Base-by-base conservation (phyloP, 257 asterid genomes). In the Penstemon davidsonii region DNA sequence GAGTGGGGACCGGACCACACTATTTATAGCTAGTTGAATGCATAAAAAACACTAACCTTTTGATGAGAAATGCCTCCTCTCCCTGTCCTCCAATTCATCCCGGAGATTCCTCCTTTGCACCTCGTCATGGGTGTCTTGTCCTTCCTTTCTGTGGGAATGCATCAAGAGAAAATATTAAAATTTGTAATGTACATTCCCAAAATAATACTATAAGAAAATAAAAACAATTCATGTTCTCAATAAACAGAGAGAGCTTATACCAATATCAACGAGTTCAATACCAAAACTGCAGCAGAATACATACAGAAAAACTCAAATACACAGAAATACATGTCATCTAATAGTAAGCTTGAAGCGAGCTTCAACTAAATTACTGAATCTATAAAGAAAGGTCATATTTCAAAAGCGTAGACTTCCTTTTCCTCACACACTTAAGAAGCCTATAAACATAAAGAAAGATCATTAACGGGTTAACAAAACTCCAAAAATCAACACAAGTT, bases 101-200 rank as follows among this genome's bases (percentile, higher is more conserved):
- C 95, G 77, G 40, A 88, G 92, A 76, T 90, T 84, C 75, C 94
- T 84, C 81, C 73, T 83, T 63, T 84, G 86, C 61, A 88, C 41
- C 76, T 90, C 97, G 1, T 90, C 97, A 62, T 85, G 90, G 56
- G 96, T 86, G 70, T 90, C 97, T 63, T 90, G 97, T 60, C 97
- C 97, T 18, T 90, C 96, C 81, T 73, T 88, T 66, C 96, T 88
- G 85, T 59, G 55, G 7, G 61, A 69, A 61, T 4, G 13, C 70
- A 77, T 8, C 60, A 70, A 36, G 64, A 45, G 37, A 41, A 41
- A 53, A 25, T 25, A 53, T 18, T 49, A 47, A 55, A 11, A 9
- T 37, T 37, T 67, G 19, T 66, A 54, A 19, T 68, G 38, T 5
- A 51, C 65, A 54, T 41, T 46, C 51, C 50, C 60, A 38, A 55